These are phyloP conservation scores for Neocatenulostroma microsporum DNA, from an alignment of 2,329 filamentous ascomycete species.

Conservation along the genomic window DNA sequence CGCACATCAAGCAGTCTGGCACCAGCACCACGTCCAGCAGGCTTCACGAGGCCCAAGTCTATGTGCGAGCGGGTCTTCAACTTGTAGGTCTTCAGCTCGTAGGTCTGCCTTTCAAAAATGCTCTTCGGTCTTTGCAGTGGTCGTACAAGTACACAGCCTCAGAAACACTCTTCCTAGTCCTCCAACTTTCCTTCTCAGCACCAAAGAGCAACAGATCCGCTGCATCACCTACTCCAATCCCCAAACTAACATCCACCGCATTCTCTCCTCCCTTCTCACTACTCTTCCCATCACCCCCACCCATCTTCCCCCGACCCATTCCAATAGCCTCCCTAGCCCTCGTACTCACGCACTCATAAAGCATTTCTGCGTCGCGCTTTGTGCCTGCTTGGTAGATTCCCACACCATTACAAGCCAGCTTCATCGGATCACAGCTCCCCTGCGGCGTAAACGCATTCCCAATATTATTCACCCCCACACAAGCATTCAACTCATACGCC, in stretches of 20 bases:
- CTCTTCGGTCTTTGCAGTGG: conserved; percentile 26
- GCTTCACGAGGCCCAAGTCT: too few relatives aligned
- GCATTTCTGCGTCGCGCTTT: conserved; percentile 47
- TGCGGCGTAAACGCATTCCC: conserved; percentile 68
- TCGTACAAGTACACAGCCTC: conserved; percentile 41
- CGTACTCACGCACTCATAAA: conserved; percentile 45
- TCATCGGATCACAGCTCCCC: conserved; percentile 58
- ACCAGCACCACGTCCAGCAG: too few relatives aligned
- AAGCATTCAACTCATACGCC: conserved; percentile 50
- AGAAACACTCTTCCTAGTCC: conserved; percentile 33
- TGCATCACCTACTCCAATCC: conserved; percentile 29
- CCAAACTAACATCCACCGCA: conserved; percentile 20
- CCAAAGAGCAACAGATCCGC: conserved; percentile 40
- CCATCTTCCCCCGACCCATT: conserved; percentile 33
- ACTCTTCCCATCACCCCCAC: conserved; percentile 34
- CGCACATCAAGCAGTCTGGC: too few relatives aligned
- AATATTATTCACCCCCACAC: conserved; percentile 62
- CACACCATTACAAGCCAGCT: conserved; percentile 54
- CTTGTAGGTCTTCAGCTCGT: too few relatives aligned
- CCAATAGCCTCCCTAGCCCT: conserved; percentile 28
- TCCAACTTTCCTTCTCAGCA: conserved; percentile 31
- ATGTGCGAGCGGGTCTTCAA: too few relatives aligned
- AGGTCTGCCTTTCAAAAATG: neutral
- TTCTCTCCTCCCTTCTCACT: conserved; percentile 5
- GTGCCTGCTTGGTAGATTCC: conserved; percentile 62